Evolutionary conservation across 768 basidiomycete genomes (phyloP).

Genomic region (Rhodotorula diobovata): DNA sequence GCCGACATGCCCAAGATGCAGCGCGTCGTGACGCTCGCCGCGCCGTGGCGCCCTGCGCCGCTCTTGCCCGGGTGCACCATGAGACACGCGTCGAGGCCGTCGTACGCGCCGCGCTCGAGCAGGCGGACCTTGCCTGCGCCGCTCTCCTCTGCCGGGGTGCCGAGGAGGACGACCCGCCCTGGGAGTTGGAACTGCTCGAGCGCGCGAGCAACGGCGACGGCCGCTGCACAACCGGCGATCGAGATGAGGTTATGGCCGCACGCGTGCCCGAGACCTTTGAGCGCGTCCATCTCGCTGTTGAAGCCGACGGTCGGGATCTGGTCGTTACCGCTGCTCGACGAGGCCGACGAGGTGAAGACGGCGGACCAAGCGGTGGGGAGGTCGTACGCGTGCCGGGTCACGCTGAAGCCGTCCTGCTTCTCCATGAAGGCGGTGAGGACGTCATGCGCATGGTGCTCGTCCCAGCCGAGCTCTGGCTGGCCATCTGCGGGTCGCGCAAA

Average conservation of each 20-base stretch:
- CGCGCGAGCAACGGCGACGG: background rate
- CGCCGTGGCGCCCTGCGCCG: background rate
- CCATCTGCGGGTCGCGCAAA: no score
- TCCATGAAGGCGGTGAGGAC: constrained; percentile 7
- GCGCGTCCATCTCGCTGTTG: constrained; percentile 9
- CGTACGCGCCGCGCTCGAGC: constrained; percentile 2
- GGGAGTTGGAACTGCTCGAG: background rate
- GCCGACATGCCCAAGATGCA: background rate
- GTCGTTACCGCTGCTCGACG: background rate
- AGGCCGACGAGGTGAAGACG: background rate
- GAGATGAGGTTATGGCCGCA: constrained; percentile 8
- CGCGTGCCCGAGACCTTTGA: constrained; percentile 1
- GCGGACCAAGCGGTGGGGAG: background rate
- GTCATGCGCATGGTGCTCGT: constrained; percentile 8
- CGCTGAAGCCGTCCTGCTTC: background rate
- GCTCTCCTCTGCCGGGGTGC: background rate
- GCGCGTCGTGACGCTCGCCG: background rate
- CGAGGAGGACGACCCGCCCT: background rate
- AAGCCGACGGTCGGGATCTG: background rate
- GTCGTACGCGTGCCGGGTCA: background rate
- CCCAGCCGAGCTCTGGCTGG: background rate
- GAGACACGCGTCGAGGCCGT: constrained; percentile 1
- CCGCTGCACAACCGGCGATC: constrained; percentile 1
- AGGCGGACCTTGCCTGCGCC: background rate
- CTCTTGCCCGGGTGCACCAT: background rate